Evolutionary conservation across 495 filamentous ascomycete genomes (phyloP).

Genomic region (Penicillium samsonianum): DNA sequence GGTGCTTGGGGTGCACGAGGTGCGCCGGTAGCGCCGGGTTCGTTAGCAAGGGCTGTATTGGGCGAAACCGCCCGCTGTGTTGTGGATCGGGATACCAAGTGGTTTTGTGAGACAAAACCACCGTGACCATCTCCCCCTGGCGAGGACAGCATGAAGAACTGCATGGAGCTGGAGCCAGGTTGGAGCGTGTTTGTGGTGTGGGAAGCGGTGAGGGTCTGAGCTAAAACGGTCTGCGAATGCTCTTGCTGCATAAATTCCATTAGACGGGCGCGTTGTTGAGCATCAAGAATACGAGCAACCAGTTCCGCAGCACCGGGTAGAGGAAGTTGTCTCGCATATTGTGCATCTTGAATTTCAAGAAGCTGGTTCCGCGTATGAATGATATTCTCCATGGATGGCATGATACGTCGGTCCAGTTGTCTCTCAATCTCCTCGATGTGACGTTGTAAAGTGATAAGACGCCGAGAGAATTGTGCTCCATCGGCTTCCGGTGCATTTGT

Average conservation of each 20-base stretch:
- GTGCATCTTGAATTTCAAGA: conserved; percentile 34
- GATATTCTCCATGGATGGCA: conserved; percentile 33
- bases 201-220: not conserved
- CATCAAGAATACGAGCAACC: not conserved
- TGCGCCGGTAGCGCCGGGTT: conserved; percentile 43
- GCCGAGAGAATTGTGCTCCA: not conserved
- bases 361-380: conserved; percentile 38
- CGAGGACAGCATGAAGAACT: not conserved
- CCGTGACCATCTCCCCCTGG: conserved; percentile 1
- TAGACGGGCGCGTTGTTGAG: not conserved
- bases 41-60: conserved; percentile 28
- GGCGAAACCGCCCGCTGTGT: not conserved
- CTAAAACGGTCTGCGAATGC: not conserved
- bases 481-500: not conserved
- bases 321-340: conserved; percentile 22
- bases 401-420: conserved; percentile 40
- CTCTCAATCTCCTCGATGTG: conserved; percentile 41
- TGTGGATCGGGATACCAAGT: not conserved
- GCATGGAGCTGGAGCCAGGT: not conserved
- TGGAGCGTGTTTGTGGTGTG: not conserved
- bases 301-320: not conserved
- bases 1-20: conserved; percentile 14
- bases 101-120: no score
- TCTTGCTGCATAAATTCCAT: not conserved
- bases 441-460: conserved; percentile 17